Base-by-base conservation (phyloP, 2,329 filamentous ascomycete species). In the Xylaria sp. region DNA sequence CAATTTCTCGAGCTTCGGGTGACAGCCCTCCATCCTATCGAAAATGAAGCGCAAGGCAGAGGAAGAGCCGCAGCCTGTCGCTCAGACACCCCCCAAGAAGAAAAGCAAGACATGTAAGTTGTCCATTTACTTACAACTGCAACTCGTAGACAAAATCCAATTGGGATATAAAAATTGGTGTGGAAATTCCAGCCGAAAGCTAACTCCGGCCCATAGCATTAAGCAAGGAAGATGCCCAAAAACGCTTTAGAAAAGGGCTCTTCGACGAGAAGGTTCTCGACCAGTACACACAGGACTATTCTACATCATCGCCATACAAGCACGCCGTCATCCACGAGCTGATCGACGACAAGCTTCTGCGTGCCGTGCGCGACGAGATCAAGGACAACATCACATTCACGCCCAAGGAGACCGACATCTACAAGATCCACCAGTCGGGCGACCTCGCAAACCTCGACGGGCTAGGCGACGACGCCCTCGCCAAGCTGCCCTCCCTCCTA, bases 351-450 rank as follows among this genome's bases (percentile, higher is more conserved):
- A 81, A 85, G 56, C 90, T 99, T 19, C 88, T 99, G 55, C 94
- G 94, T 76, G 86, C 88, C 64, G 96, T 99, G 68, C 94, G 96
- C 78, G 83, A 87, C 76, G 96, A 99, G 83, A 95, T 98, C 80
- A 91, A 91, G 80, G 86, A 92, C 74, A 94, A 97, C 78, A 92
- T 99, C 73, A 90, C 93, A 73, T 99, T 99, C 83, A 98, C 96
- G 12, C 94, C 94, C 75, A 99, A 99, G 81, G 96, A 99, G 82
- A 99, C 96, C 56, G 96, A 99, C 80, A 99, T 99, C 75, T 99
- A 99, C 88, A 97, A 97, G 82, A 98, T 99, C 78, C 94, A 98
- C 86, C 96, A 99, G 84, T 98, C 95, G 4, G 96, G 96, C 72
- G 96, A 99, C 79, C 87, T 99, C 39, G 96, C 96, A 55, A 99